phyloP scores from a whole-genome alignment of 139 green algal species.

The Chlamydomonas sphaeroides region DNA sequence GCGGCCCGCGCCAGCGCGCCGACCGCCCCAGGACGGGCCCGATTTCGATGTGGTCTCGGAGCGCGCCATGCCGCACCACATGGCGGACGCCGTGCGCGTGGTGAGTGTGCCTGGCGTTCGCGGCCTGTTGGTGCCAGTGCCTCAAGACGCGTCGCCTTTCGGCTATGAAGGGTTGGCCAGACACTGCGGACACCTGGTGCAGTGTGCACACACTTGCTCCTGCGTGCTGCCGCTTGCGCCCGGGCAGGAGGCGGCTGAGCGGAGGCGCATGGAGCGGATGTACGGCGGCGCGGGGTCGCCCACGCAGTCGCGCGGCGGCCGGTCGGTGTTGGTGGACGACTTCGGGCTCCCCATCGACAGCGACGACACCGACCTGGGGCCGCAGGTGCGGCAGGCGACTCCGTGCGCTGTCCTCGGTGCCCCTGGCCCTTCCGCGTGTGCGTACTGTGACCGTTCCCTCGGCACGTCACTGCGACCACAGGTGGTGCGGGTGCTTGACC shows the following conservation, averaged over 20 bases:
- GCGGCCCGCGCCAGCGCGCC: neutral
- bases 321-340: slow-evolving; percentile 3
- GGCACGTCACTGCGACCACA: slow-evolving; percentile 8
- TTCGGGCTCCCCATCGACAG: neutral
- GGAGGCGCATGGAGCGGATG: neutral
- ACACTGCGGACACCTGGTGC: too few species aligned
- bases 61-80: slow-evolving; percentile 12
- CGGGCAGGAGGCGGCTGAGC: slow-evolving; percentile 15
- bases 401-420: too few species aligned
- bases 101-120: too few species aligned
- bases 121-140: too few species aligned
- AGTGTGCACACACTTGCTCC: too few species aligned
- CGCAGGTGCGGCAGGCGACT: too few species aligned
- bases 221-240: too few species aligned
- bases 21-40: neutral
- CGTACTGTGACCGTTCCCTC: too few species aligned
- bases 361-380: neutral
- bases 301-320: neutral
- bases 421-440: too few species aligned
- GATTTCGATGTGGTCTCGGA: slow-evolving; percentile 11
- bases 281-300: neutral
- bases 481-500: slow-evolving; percentile 29
- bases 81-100: slow-evolving; percentile 29
- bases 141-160: too few species aligned
- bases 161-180: too few species aligned